Evolutionary conservation across 2,329 filamentous ascomycete species (phyloP).

Genomic region (Ustulina deusta): DNA sequence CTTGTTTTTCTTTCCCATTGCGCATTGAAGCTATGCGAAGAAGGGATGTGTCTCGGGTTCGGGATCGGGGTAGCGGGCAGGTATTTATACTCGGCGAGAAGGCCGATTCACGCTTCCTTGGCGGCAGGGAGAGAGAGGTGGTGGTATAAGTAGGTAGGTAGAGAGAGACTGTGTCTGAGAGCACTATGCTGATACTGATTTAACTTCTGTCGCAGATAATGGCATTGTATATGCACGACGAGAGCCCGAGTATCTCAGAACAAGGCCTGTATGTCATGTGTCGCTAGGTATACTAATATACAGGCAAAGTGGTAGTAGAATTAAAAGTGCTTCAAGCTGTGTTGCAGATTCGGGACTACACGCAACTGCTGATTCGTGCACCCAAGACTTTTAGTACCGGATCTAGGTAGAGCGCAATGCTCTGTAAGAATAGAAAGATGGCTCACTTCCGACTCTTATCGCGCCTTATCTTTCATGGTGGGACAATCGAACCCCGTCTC

Average conservation of each 20-base stretch:
- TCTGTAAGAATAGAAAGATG: neutral
- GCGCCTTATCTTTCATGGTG: conserved; percentile 7
- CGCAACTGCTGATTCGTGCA: conserved; percentile 24
- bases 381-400: conserved; percentile 7
- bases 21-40: conserved; percentile 37
- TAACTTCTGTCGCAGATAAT: no score
- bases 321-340: neutral
- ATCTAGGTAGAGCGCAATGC: conserved; percentile 17
- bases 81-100: conserved; percentile 3
- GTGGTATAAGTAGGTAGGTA: no score
- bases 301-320: neutral
- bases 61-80: neutral
- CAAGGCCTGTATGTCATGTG: neutral
- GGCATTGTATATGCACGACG: conserved; percentile 20
- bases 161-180: neutral
- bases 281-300: neutral
- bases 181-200: neutral
- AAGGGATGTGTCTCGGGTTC: neutral
- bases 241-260: neutral
- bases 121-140: neutral
- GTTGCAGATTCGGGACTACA: conserved; percentile 13
- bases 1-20: conserved; percentile 65
- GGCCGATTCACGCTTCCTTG: neutral
- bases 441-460: conserved; percentile 25
- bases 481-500: neutral